These are phyloP conservation scores for Zasmidium citrigriseum DNA, from an alignment of 2,329 filamentous ascomycete genomes.

Conservation along the genomic window DNA sequence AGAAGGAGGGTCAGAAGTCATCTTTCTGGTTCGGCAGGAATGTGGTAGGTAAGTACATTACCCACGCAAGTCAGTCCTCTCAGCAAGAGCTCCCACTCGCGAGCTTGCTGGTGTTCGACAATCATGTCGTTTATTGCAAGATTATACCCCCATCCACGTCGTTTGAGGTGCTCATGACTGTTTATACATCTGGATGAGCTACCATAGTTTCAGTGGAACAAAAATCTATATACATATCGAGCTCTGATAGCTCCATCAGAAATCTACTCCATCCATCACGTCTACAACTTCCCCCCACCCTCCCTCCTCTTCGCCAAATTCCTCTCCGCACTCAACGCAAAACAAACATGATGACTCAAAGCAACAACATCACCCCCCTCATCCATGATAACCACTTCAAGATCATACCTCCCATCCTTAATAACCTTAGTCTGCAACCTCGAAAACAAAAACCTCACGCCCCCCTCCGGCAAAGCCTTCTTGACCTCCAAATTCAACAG, in stretches of 20 bases:
- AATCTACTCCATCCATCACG: not conserved
- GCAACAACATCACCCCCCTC: conserved; percentile 65
- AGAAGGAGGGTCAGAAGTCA: no score
- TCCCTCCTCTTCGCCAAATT: conserved; percentile 58
- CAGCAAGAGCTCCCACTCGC: conserved; percentile 27
- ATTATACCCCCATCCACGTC: conserved; percentile 22
- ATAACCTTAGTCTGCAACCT: conserved; percentile 67
- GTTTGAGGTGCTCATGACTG: conserved; percentile 37
- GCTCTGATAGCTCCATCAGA: not conserved
- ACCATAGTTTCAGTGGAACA: conserved; percentile 35
- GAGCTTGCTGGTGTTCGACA: conserved; percentile 29
- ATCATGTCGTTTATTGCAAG: conserved; percentile 30
- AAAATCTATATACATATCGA: not conserved
- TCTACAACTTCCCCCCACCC: conserved; percentile 25
- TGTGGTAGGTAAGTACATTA: no score
- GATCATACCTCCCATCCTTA: conserved; percentile 70
- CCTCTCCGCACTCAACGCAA: conserved; percentile 64
- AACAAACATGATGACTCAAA: conserved; percentile 66
- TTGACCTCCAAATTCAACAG: conserved; percentile 76
- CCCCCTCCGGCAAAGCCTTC: conserved; percentile 65
- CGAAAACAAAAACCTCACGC: conserved; percentile 72
- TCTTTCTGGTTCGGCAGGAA: no score
- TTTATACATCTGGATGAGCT: conserved; percentile 26
- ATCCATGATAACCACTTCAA: conserved; percentile 70
- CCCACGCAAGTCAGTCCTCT: conserved; percentile 39